Base-by-base conservation (phyloP, 805 yeast genomes). In the Spathaspora girioi region DNA sequence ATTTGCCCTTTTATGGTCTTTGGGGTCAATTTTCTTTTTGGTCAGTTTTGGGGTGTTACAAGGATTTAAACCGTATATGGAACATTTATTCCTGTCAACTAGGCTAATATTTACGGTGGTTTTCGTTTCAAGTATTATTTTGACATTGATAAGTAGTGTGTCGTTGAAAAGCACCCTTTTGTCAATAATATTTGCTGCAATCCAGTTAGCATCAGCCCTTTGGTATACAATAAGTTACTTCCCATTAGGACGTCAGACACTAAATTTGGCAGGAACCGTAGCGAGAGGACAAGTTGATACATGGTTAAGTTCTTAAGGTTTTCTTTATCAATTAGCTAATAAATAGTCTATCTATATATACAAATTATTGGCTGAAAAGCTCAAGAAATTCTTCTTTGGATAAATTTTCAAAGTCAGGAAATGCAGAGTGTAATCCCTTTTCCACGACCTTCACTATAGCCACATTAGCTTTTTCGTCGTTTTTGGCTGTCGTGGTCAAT, bases 141-240 rank as follows among this genome's bases (percentile, higher is more conserved):
- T 75, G 65, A 75, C 79, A 4, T 63, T 75, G 56, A 54, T 74
- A 7, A 59, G 69, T 19, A 61, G 73, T 57, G 66, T 75, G 47
- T 57, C 66, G 1, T 66, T 73, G 60, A 67, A 62, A 50, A 70
- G 75, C 46, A 66, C 75, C 1, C 44, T 75, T 3, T 61, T 75
- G 20, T 70, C 76, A 8, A 70, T 75, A 15, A 47, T 74, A 19
- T 74, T 74, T 61, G 78, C 78, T 7, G 64, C 61, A 8, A 58
- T 74, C 9, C 79, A 75, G 55, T 64, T 75, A 51, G 44, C 72
- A 18, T 65, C 72, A 56, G 78, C 74, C 2, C 49, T 72, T 4
- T 74, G 78, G 78, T 75, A 75, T 58, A 71, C 79, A 2, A 76
- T 75, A 20, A 73, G 78, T 54, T 75, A 75, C 59, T 75, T 75